Evolutionary conservation across 768 basidiomycete species (phyloP), one percentile per base, ranked within the genome.

Genomic region (Calocybe gangraenosa): DNA sequence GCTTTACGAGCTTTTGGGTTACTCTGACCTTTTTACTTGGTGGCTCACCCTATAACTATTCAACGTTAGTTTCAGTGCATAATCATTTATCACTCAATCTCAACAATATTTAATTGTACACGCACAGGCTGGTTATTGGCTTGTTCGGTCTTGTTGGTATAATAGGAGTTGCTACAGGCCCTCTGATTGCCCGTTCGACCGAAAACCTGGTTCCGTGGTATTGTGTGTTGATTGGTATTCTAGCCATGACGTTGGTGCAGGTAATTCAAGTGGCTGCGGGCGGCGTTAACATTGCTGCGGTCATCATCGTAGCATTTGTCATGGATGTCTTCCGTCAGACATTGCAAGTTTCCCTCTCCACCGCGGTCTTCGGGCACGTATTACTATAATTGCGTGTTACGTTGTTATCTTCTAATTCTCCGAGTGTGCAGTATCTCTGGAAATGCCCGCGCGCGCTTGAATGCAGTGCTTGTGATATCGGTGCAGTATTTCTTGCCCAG

Each of bases 1-100:
- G 65, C 41, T 75, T 75, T 49, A 69, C 66, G 8, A 73, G 69
- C 50, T 83, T 79, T 50, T 81, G 83, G 83, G 82, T 84, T 1
- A 84, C 84, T 1, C 60, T 87, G 47, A 90, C 89, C 0, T 93
- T 91, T 67, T 67, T 92, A 17, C 78, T 93, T 2, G 82, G 81
- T 11, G 85, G 81, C 7, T 60, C 78, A 2, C 84, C 84, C 1
- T 92, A 90, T 57, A 56, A 81, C 53, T 91, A 84, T 53, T 82
- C 81, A 3, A 84, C 82, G 83, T 76, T 67, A 22, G 73, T 71
- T 39, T 28, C 39, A n/a, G 33, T 25, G 30, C 30, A 31, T 31
- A 8, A 8, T 14, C 8, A 31, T 8, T 31, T 31, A 31, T 31
- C 8, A 14, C n/a, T 8, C 30, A 31, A 8, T 14, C 8, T 31